Percentiles rank a stretch among this genome's conserved stretches.
phyloP scores from a whole-genome alignment of 208 protist genomes.

The Wallacemonas sp. region DNA sequence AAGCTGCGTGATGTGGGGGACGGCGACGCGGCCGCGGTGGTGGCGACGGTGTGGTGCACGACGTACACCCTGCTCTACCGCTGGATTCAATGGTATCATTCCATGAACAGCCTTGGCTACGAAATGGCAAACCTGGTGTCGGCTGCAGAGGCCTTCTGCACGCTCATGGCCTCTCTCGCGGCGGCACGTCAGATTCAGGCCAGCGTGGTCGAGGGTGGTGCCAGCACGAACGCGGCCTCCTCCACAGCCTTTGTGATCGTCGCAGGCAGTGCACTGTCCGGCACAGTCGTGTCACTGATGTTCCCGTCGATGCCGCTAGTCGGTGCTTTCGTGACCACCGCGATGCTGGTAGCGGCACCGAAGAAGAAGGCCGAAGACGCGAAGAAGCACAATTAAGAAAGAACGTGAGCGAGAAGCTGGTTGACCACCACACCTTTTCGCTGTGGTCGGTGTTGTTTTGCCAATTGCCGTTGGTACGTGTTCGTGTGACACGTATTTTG shows the following conservation, averaged over 20 bases:
- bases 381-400: constrained; percentile 14
- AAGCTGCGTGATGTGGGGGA: constrained; percentile 38
- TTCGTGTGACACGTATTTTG: too few species aligned
- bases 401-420: too few species aligned
- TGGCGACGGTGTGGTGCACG: constrained; percentile 61
- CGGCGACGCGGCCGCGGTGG: constrained; percentile 35
- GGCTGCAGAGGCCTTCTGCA: constrained; percentile 50
- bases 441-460: too few species aligned
- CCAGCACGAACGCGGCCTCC: not conserved
- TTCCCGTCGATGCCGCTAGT: constrained; percentile 7
- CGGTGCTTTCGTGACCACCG: constrained; percentile 1
- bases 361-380: not conserved
- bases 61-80: constrained; percentile 58
- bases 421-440: too few species aligned
- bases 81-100: constrained; percentile 76
- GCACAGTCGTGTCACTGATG: not conserved
- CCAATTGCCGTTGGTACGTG: too few species aligned
- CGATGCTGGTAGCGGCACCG: not conserved
- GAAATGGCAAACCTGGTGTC: constrained; percentile 42
- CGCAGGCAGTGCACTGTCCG: not conserved
- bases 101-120: constrained; percentile 56
- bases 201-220: not conserved
- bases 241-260: not conserved
- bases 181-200: constrained; percentile 45
- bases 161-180: constrained; percentile 41